Percentiles rank a stretch among this genome's conserved stretches.
Evolutionary conservation across 805 yeast species (phyloP).

Genomic region (Schwanniomyces sp.): DNA sequence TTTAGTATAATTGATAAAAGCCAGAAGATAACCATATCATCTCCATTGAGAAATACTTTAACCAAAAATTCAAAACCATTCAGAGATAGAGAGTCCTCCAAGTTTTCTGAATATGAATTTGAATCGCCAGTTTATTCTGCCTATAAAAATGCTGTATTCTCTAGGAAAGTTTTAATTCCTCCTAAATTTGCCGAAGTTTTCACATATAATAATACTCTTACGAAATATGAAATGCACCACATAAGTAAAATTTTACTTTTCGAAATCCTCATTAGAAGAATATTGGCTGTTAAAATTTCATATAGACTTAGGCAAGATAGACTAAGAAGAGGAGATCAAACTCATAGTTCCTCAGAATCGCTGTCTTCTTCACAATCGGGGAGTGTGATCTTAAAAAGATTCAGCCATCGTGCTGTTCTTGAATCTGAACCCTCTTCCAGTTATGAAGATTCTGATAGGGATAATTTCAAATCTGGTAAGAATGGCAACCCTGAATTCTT

Average conservation of each 20-base stretch:
- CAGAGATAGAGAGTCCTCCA: neutral
- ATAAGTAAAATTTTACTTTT: slow-evolving; percentile 31
- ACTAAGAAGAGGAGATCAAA: neutral
- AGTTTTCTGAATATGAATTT: neutral
- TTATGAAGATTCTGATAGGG: slow-evolving; percentile 24
- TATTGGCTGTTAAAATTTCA: slow-evolving; percentile 41
- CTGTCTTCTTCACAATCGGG: slow-evolving; percentile 1
- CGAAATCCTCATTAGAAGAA: slow-evolving; percentile 39
- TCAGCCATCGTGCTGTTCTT: slow-evolving; percentile 7
- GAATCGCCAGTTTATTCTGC: slow-evolving; percentile 19
- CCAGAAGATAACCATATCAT: slow-evolving; percentile 8
- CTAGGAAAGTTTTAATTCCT: slow-evolving; percentile 16
- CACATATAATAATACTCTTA: slow-evolving; percentile 24
- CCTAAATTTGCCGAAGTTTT: slow-evolving; percentile 27
- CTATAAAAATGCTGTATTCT: slow-evolving; percentile 27
- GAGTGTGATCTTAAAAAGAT: neutral
- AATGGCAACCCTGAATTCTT: slow-evolving; percentile 31
- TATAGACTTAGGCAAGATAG: slow-evolving; percentile 27
- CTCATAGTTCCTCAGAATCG: neutral
- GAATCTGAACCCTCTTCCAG: slow-evolving; percentile 6
- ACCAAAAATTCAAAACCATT: slow-evolving; percentile 3
- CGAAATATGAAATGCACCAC: slow-evolving; percentile 22
- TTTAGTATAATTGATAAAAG: neutral
- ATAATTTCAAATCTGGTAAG: slow-evolving; percentile 28
- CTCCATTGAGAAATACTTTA: slow-evolving; percentile 15